A percentile compares a stretch with the other conserved stretches of the same genome.
These are phyloP conservation scores for Pneumocystis sp. DNA, from an alignment of 1,139 yeast species.

Conservation along the genomic window DNA sequence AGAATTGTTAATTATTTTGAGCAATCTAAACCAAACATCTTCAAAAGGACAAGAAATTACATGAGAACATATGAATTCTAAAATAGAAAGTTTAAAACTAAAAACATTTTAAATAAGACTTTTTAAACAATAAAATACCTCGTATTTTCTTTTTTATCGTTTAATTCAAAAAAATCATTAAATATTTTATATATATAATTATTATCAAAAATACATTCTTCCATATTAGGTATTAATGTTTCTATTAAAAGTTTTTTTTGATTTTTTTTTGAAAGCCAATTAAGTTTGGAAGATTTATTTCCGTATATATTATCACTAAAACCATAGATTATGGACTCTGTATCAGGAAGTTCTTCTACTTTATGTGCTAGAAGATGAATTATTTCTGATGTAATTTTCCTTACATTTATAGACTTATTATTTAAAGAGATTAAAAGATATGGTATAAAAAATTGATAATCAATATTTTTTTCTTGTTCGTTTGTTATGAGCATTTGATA, in stretches of 20 bases:
- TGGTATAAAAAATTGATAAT: slow-evolving; percentile 25
- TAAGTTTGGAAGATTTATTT: slow-evolving; percentile 33
- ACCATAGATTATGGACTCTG: background rate
- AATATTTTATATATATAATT: slow-evolving; percentile 29
- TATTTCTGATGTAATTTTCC: slow-evolving; percentile 28
- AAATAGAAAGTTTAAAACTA: background rate
- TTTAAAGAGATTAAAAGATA: slow-evolving; percentile 20
- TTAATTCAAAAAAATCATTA: slow-evolving; percentile 16
- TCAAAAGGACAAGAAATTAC: slow-evolving; percentile 1
- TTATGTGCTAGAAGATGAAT: slow-evolving; percentile 23
- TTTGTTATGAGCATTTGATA: background rate
- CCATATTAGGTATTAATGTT: slow-evolving; percentile 26
- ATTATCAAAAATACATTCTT: slow-evolving; percentile 34
- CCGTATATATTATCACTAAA: slow-evolving; percentile 18
- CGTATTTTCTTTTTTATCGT: slow-evolving; percentile 20
- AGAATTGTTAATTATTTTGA: slow-evolving; percentile 18
- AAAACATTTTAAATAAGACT: slow-evolving; percentile 14
- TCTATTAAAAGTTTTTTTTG: slow-evolving; percentile 34
- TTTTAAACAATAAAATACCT: slow-evolving; percentile 22
- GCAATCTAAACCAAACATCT: slow-evolving; percentile 13
- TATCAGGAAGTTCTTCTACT: slow-evolving; percentile 20
- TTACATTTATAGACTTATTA: slow-evolving; percentile 23
- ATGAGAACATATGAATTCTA: background rate
- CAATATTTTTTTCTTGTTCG: slow-evolving; percentile 14
- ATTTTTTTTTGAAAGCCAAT: slow-evolving; percentile 48